Percentiles rank a stretch among this genome's conserved stretches.
phyloP scores from a whole-genome alignment of 2,329 filamentous ascomycete genomes.

The Aspergillus sp. region DNA sequence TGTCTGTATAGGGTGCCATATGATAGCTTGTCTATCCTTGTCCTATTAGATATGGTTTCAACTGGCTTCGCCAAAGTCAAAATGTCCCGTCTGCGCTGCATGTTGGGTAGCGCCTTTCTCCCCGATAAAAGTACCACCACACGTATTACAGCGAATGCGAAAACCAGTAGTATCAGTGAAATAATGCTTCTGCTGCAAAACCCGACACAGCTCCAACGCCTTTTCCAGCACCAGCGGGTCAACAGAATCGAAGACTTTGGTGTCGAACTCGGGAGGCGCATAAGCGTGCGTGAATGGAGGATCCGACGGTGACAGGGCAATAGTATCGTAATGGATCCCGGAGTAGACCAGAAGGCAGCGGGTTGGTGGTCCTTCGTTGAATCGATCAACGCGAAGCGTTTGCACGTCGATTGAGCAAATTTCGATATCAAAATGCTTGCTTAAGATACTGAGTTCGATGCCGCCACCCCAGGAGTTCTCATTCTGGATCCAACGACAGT shows the following conservation, averaged over 20 bases:
- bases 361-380: slow-evolving; percentile 63
- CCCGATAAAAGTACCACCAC: slow-evolving; percentile 36
- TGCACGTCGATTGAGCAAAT: slow-evolving; percentile 78
- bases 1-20: too few species aligned
- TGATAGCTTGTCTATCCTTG: too few species aligned
- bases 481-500: slow-evolving; percentile 72
- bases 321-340: slow-evolving; percentile 87
- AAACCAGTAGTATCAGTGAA: slow-evolving; percentile 83
- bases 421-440: slow-evolving; percentile 75
- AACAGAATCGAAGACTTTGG: slow-evolving; percentile 59
- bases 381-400: slow-evolving; percentile 58
- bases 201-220: slow-evolving; percentile 56
- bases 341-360: slow-evolving; percentile 81
- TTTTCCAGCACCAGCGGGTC: slow-evolving; percentile 51
- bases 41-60: slow-evolving; percentile 10
- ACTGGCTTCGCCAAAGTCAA: slow-evolving; percentile 42
- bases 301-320: slow-evolving; percentile 62
- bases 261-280: slow-evolving; percentile 65
- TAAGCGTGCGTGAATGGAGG: slow-evolving; percentile 49
- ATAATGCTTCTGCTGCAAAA: slow-evolving; percentile 67
- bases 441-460: slow-evolving; percentile 80
- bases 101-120: slow-evolving; percentile 41
- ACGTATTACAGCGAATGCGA: slow-evolving; percentile 64
- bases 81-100: slow-evolving; percentile 40
- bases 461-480: slow-evolving; percentile 83